These are phyloP conservation scores for Pelargonium nanum DNA, from an alignment of 345 rosid species.

Conservation along the genomic window DNA sequence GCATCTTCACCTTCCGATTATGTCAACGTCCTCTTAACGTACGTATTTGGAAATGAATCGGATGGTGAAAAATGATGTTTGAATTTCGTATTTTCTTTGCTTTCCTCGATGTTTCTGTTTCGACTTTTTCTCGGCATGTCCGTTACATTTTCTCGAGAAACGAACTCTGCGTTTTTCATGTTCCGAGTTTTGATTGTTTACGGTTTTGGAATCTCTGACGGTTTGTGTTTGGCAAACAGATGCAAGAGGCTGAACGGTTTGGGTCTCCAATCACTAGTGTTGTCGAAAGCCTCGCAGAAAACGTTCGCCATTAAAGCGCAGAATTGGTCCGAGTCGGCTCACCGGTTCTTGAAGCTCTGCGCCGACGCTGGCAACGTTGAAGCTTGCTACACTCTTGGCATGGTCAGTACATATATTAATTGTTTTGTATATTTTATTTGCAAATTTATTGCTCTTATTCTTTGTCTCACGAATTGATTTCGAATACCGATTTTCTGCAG, in stretches of 20 bases:
- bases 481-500: conserved; percentile 3
- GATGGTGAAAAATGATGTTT: neutral
- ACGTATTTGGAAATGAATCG: neutral
- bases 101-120: neutral
- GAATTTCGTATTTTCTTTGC: neutral
- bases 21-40: conserved; percentile 22
- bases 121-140: neutral
- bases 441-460: too few species aligned
- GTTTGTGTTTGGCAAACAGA: conserved; percentile 12
- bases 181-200: neutral
- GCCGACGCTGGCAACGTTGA: conserved; percentile 23
- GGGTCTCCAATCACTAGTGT: conserved; percentile 12
- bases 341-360: conserved; percentile 20
- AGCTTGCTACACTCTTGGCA: conserved; percentile 26
- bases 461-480: neutral
- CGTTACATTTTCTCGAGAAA: too few species aligned
- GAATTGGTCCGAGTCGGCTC: conserved; percentile 21
- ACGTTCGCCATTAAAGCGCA: conserved; percentile 15
- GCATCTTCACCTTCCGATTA: conserved; percentile 17
- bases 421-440: neutral
- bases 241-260: conserved; percentile 21
- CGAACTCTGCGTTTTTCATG: too few species aligned
- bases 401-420: conserved; percentile 5
- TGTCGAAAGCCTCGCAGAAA: conserved; percentile 12
- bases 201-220: neutral